A percentile compares a stretch with the other conserved stretches of the same genome.
These are phyloP conservation scores for Hypoxylon fuscum DNA, from an alignment of 495 filamentous ascomycete genomes.

Conservation along the genomic window DNA sequence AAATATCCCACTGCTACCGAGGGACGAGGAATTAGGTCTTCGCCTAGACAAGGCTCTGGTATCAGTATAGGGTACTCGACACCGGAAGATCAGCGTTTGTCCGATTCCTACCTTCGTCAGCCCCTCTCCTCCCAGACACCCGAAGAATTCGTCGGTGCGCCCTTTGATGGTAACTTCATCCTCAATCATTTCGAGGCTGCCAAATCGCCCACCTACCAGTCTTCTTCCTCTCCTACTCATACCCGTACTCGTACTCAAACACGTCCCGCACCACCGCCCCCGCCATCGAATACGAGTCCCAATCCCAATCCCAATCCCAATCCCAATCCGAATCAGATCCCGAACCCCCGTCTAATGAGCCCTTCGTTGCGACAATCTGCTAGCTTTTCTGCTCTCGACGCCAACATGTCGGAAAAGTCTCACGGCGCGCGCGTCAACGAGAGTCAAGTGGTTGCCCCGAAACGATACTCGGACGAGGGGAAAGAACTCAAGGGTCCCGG, in stretches of 20 bases:
- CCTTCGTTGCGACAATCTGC: slow-evolving; percentile 78
- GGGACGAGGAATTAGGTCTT: slow-evolving; percentile 31
- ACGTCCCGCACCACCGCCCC: slow-evolving; percentile 60
- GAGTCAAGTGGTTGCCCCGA: slow-evolving; percentile 67
- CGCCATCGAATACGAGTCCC: slow-evolving; percentile 66
- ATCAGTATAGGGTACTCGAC: slow-evolving; percentile 52
- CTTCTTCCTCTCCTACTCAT: too few species aligned
- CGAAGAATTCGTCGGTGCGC: slow-evolving; percentile 75
- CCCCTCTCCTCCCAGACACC: slow-evolving; percentile 70
- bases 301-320: too few species aligned
- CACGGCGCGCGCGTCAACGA: slow-evolving; percentile 62
- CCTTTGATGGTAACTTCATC: slow-evolving; percentile 75
- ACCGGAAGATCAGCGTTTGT: slow-evolving; percentile 43
- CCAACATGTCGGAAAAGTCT: slow-evolving; percentile 59
- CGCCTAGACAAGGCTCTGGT: slow-evolving; percentile 31
- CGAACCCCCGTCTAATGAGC: slow-evolving; percentile 57
- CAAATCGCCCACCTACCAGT: slow-evolving; percentile 52
- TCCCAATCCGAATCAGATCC: too few species aligned
- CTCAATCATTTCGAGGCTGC: slow-evolving; percentile 73
- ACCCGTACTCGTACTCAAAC: slow-evolving; percentile 45
- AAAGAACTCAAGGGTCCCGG: slow-evolving; percentile 65
- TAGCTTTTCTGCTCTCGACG: slow-evolving; percentile 74
- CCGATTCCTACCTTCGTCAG: slow-evolving; percentile 46
- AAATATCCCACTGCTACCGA: slow-evolving; percentile 28
- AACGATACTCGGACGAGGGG: slow-evolving; percentile 87